Evolutionary conservation across 129 eudicot genomes (phyloP).

Genomic region (Daucus carota): DNA sequence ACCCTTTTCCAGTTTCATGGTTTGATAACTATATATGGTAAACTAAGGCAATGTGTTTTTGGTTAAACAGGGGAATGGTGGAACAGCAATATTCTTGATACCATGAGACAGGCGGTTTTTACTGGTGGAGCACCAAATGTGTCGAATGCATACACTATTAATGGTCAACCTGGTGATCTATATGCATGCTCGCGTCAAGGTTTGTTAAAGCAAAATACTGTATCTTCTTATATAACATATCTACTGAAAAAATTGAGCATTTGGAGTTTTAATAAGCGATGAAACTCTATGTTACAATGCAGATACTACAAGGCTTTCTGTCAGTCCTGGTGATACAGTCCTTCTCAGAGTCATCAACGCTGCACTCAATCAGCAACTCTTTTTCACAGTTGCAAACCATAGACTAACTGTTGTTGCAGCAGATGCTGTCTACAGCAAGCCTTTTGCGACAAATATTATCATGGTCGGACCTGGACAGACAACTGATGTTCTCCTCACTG

Average conservation of each 20-base stretch:
- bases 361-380: constrained; percentile 61
- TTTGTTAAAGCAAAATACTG: constrained; percentile 11
- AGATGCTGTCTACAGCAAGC: constrained; percentile 50
- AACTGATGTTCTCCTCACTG: constrained; percentile 43
- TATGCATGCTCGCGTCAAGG: constrained; percentile 58
- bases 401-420: constrained; percentile 43
- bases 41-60: background rate
- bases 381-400: constrained; percentile 58
- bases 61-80: constrained; percentile 69
- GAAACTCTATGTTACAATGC: background rate
- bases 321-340: constrained; percentile 37
- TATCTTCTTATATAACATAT: background rate
- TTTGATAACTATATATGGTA: background rate
- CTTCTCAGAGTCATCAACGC: constrained; percentile 57
- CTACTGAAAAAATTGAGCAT: background rate
- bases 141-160: constrained; percentile 70
- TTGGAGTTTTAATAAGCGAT: background rate
- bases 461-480: constrained; percentile 73
- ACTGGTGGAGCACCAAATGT: constrained; percentile 73
- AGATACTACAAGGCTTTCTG: constrained; percentile 38
- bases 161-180: constrained; percentile 72
- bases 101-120: constrained; percentile 33
- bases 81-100: constrained; percentile 41
- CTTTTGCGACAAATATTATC: constrained; percentile 34
- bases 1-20: background rate